A percentile compares a stretch with the other conserved stretches of the same genome.
Conservation (phyloP, 2,329 filamentous ascomycete species). For the Claviceps monticola region DNA sequence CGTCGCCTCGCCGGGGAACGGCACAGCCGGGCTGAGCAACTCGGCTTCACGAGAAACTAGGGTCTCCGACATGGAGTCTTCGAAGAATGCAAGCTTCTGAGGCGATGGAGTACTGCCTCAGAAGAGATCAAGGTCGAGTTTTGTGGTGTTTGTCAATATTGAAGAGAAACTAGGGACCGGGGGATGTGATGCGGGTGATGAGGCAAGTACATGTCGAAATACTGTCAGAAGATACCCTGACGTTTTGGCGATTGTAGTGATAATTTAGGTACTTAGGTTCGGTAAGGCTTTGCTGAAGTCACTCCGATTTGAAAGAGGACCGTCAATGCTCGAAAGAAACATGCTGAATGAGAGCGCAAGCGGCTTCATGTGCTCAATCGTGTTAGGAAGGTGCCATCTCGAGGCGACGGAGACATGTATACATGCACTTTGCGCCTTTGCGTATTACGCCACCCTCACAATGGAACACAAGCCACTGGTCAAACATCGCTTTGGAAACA, state of each 20-base stretch:
- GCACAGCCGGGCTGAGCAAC: neutral
- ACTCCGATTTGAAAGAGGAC: neutral
- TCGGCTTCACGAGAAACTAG: conserved; percentile 1
- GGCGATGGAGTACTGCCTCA: neutral
- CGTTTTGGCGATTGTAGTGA: neutral
- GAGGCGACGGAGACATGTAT: too few relatives aligned
- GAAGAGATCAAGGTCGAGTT: neutral
- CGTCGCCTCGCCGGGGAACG: conserved; percentile 11
- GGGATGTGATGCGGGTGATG: neutral
- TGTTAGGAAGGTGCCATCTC: neutral
- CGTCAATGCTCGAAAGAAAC: neutral
- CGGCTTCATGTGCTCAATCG: neutral
- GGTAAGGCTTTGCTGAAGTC: neutral
- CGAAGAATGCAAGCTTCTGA: neutral
- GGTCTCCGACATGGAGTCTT: conserved; percentile 10
- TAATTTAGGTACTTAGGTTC: neutral
- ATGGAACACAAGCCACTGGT: neutral
- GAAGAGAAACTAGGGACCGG: neutral
- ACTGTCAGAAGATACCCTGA: neutral
- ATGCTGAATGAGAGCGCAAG: neutral
- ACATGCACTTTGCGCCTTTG: neutral
- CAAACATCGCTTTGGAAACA: neutral
- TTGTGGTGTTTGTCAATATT: neutral
- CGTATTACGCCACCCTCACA: neutral
- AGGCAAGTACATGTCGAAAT: neutral